Evolutionary conservation across 208 protist genomes (phyloP).

Genomic region (Crithidia acanthocephali): DNA sequence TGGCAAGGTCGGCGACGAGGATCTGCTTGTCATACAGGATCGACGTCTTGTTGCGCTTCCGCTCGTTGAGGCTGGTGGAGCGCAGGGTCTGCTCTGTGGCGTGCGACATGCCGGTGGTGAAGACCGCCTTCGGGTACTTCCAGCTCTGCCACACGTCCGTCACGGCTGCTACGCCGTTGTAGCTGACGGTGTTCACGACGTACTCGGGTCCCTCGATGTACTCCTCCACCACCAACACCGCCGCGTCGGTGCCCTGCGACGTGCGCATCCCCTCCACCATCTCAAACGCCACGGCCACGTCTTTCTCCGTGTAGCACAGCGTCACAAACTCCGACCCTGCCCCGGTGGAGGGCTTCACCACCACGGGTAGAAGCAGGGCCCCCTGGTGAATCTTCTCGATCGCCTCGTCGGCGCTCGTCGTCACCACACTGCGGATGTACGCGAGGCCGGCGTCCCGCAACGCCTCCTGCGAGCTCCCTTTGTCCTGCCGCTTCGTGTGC

Average conservation of each 20-base stretch:
- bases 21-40: slow-evolving; percentile 81
- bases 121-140: slow-evolving; percentile 59
- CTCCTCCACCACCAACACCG: slow-evolving; percentile 79
- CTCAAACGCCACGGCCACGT: slow-evolving; percentile 60
- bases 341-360: slow-evolving; percentile 85
- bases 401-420: slow-evolving; percentile 34
- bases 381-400: slow-evolving; percentile 25
- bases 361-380: slow-evolving; percentile 65
- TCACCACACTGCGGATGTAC: slow-evolving; percentile 65
- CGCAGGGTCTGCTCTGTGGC: slow-evolving; percentile 33
- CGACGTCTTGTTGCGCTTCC: slow-evolving; percentile 40
- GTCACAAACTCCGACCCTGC: slow-evolving; percentile 83
- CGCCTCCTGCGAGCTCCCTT: slow-evolving; percentile 57
- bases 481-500: slow-evolving; percentile 63
- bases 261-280: slow-evolving; percentile 47
- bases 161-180: slow-evolving; percentile 73
- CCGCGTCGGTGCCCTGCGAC: slow-evolving; percentile 54
- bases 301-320: slow-evolving; percentile 61
- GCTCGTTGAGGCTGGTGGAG: slow-evolving; percentile 2
- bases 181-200: slow-evolving; percentile 83
- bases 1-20: slow-evolving; percentile 61
- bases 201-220: slow-evolving; percentile 91
- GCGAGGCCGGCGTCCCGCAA: slow-evolving; percentile 59
- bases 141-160: slow-evolving; percentile 90
- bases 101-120: slow-evolving; percentile 48